Conservation (phyloP, 345 rosid genomes). For the Gynandropsis gynandra region DNA sequence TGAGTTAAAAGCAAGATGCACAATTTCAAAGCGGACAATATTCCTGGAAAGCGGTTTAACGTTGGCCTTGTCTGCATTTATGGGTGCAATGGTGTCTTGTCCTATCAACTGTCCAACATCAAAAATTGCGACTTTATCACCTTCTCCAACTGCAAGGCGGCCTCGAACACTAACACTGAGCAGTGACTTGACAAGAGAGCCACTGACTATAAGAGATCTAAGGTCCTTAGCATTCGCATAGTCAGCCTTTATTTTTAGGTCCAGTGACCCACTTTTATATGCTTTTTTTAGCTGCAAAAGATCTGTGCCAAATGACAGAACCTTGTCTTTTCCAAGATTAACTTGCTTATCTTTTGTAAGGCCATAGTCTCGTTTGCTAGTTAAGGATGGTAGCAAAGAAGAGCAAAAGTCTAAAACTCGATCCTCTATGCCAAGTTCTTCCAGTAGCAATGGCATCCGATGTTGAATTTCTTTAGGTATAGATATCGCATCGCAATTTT, state of each 20-base stretch:
- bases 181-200: conserved; percentile 90
- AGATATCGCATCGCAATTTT: conserved; percentile 44
- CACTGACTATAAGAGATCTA: conserved; percentile 72
- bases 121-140: conserved; percentile 95
- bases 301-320: conserved; percentile 69
- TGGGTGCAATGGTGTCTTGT: conserved; percentile 82
- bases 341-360: conserved; percentile 63
- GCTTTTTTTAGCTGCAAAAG: conserved; percentile 93
- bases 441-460: conserved; percentile 51
- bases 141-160: conserved; percentile 99
- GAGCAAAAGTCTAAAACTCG: conserved; percentile 66
- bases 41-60: conserved; percentile 95
- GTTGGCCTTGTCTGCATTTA: conserved; percentile 90
- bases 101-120: conserved; percentile 92
- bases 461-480: conserved; percentile 69
- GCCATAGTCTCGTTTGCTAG: conserved; percentile 64
- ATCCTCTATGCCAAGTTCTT: conserved; percentile 77
- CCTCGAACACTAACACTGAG: conserved; percentile 89
- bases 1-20: conserved; percentile 75
- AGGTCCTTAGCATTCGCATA: conserved; percentile 92
- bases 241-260: conserved; percentile 93
- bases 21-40: conserved; percentile 92
- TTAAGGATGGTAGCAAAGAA: conserved; percentile 65
- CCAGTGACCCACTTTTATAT: conserved; percentile 93
- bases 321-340: conserved; percentile 63